Evolutionary conservation across 1,139 yeast species (phyloP).

Genomic region (Saccharomyces hybrid): DNA sequence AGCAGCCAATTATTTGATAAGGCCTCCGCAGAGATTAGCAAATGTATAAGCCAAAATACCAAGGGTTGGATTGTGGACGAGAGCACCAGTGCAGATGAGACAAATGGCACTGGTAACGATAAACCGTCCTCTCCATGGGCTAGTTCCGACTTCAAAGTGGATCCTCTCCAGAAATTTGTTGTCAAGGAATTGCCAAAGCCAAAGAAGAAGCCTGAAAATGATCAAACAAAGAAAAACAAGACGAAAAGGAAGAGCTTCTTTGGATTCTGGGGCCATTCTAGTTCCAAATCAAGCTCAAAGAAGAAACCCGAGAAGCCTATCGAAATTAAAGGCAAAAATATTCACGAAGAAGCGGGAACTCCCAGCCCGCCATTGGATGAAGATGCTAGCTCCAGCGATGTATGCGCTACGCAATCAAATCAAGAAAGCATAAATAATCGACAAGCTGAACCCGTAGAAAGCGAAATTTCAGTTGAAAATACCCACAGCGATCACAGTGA

Average conservation of each 20-base stretch:
- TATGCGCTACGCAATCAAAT: not conserved
- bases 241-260: constrained; percentile 16
- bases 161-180: constrained; percentile 26
- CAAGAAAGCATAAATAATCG: not conserved
- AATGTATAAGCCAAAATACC: constrained; percentile 1
- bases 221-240: constrained; percentile 9
- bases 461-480: not conserved
- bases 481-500: not conserved
- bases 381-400: not conserved
- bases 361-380: not conserved
- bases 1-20: constrained; percentile 15
- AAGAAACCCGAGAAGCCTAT: not conserved
- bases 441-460: not conserved
- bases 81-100: not conserved
- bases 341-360: not conserved
- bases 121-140: constrained; percentile 5
- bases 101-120: constrained; percentile 5
- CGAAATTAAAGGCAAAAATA: not conserved
- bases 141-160: constrained; percentile 21
- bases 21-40: constrained; percentile 9
- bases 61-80: not conserved
- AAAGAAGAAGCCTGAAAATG: constrained; percentile 11
- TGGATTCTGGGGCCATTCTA: constrained; percentile 22
- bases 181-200: constrained; percentile 23
- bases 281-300: not conserved